phyloP scores from a whole-genome alignment of 2,329 filamentous ascomycete species.

The Ophiobolus disseminans region DNA sequence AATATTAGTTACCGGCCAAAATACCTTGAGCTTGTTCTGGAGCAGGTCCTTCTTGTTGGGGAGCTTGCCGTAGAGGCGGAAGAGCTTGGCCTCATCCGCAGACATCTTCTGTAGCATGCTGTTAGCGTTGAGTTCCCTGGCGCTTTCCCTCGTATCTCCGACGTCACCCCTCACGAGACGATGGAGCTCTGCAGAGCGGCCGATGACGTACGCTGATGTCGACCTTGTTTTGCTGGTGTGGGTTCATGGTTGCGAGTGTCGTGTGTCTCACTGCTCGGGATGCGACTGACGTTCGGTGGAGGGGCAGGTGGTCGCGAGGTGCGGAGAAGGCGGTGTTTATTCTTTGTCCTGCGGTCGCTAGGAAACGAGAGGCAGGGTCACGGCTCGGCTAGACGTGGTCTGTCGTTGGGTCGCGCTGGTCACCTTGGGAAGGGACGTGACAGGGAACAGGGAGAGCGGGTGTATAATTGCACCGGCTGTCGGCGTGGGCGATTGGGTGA shows the following conservation, averaged over 20 bases:
- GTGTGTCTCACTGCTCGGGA: conserved; percentile 10
- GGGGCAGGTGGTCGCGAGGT: conserved; percentile 16
- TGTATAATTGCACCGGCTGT: conserved; percentile 26
- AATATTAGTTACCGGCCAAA: not conserved
- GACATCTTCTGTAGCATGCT: conserved; percentile 73
- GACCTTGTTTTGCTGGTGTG: conserved; percentile 97
- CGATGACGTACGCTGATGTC: conserved; percentile 81
- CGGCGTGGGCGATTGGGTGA: conserved; percentile 40
- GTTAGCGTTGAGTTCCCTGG: conserved; percentile 23
- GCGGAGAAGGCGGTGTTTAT: conserved; percentile 29
- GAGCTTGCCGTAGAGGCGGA: conserved; percentile 97
- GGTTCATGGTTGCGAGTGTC: conserved; percentile 72
- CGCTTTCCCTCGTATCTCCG: conserved; percentile 1
- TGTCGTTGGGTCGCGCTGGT: conserved; percentile 30
- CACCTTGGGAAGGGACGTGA: conserved; percentile 34
- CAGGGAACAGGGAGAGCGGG: conserved; percentile 38
- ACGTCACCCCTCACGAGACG: conserved; percentile 10
- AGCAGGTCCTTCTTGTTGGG: conserved; percentile 95
- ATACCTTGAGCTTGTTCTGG: conserved; percentile 92
- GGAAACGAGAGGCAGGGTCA: conserved; percentile 27
- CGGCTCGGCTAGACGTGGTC: conserved; percentile 26
- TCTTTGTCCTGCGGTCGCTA: conserved; percentile 34
- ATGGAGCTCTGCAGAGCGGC: conserved; percentile 17
- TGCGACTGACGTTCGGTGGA: conserved; percentile 21
- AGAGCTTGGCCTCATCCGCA: conserved; percentile 93